Evolutionary conservation across 2,329 filamentous ascomycete genomes (phyloP).

Genomic region (Cytospora schulzeri): DNA sequence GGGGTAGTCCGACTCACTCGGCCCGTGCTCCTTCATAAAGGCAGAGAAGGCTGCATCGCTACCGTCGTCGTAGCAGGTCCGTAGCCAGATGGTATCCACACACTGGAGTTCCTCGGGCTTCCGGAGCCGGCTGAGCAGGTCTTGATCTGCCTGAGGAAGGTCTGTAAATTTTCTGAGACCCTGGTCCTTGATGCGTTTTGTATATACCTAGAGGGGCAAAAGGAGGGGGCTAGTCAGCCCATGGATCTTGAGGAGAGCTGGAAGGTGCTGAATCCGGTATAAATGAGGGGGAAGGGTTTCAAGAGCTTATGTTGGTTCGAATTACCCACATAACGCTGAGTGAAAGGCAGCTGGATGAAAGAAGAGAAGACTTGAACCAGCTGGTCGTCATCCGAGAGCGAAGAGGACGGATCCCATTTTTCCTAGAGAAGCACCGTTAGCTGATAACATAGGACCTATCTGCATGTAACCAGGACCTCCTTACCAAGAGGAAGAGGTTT

Average conservation of each 20-base stretch:
- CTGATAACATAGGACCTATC: background rate
- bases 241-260: background rate
- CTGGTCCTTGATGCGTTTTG: background rate
- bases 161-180: background rate
- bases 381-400: background rate
- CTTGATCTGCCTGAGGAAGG: background rate
- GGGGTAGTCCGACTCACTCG: background rate
- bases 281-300: no score
- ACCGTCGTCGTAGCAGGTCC: background rate
- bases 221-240: background rate
- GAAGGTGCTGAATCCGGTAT: background rate
- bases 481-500: background rate
- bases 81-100: background rate
- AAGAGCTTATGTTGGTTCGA: no score
- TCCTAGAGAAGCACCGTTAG: background rate
- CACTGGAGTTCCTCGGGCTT: background rate
- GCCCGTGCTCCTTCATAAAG: background rate
- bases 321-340: slow-evolving; percentile 1
- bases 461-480: background rate
- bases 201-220: background rate
- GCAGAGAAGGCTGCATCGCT: background rate
- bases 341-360: background rate
- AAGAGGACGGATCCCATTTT: background rate
- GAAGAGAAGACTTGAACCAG: background rate
- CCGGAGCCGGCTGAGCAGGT: background rate